These are phyloP conservation scores for Abrus pulchellus DNA, from an alignment of 306 rosid genomes.

Conservation along the genomic window DNA sequence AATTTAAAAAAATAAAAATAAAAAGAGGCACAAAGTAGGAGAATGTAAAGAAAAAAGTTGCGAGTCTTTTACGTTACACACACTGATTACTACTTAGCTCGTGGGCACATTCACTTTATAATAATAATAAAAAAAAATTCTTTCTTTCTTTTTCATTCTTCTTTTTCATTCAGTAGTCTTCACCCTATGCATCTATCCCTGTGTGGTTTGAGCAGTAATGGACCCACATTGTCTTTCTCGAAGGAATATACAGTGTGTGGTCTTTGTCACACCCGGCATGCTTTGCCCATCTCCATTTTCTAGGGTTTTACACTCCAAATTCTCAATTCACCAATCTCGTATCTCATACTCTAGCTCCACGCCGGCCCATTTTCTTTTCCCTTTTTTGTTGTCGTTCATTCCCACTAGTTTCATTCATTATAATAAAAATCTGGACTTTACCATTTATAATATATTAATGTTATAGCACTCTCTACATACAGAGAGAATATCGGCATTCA, in stretches of 20 bases:
- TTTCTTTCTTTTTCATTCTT: not conserved
- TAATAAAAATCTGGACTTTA: slow-evolving; percentile 34
- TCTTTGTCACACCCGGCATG: slow-evolving; percentile 90
- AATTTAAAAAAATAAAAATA: not conserved
- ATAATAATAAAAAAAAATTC: not conserved
- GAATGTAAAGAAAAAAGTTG: slow-evolving; percentile 64
- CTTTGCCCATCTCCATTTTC: slow-evolving; percentile 84
- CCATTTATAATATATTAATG: not conserved
- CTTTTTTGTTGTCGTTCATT: slow-evolving; percentile 30
- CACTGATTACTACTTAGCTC: slow-evolving; percentile 60
- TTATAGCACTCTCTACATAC: not conserved
- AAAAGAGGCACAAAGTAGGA: slow-evolving; percentile 43
- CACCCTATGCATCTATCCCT: slow-evolving; percentile 20
- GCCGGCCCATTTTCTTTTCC: slow-evolving; percentile 36
- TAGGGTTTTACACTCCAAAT: slow-evolving; percentile 65
- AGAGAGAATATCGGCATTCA: not conserved
- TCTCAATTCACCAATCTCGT: slow-evolving; percentile 5
- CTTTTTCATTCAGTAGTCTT: not conserved
- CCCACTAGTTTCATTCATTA: slow-evolving; percentile 41
- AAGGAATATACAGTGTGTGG: slow-evolving; percentile 96
- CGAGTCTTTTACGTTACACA: slow-evolving; percentile 66
- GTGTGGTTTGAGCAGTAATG: slow-evolving; percentile 47
- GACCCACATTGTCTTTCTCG: slow-evolving; percentile 81
- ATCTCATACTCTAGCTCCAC: slow-evolving; percentile 31
- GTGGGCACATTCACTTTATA: slow-evolving; percentile 65